Conservation (phyloP, 805 yeast species). For the Grigorovia humatica region DNA sequence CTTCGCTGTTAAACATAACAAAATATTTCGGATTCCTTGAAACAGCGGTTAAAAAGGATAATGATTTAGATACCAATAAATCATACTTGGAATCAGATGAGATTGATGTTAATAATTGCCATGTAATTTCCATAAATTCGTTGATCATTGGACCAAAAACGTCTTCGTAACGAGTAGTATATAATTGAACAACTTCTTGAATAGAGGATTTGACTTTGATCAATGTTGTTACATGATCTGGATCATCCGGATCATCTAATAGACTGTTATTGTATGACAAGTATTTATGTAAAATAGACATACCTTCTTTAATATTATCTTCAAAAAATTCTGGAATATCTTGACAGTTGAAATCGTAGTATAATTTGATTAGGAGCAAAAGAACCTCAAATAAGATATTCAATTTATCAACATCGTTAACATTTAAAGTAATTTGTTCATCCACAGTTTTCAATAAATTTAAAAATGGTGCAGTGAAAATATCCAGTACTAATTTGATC, state of each 20-base stretch:
- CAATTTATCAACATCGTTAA: constrained; percentile 40
- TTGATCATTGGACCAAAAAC: constrained; percentile 73
- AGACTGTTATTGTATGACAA: constrained; percentile 48
- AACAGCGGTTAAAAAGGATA: constrained; percentile 74
- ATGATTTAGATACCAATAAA: constrained; percentile 67
- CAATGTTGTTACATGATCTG: constrained; percentile 57
- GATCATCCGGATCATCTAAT: constrained; percentile 43
- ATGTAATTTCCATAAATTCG: constrained; percentile 68
- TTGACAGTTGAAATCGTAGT: constrained; percentile 91
- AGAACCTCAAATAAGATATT: constrained; percentile 57
- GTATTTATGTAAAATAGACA: constrained; percentile 76
- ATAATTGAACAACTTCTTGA: constrained; percentile 74
- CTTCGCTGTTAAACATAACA: constrained; percentile 51
- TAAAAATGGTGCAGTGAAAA: constrained; percentile 73
- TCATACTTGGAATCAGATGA: constrained; percentile 74
- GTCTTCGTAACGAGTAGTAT: constrained; percentile 86
- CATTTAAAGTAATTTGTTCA: constrained; percentile 41
- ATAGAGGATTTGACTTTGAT: constrained; percentile 71
- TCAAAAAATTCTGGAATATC: constrained; percentile 98
- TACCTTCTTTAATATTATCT: constrained; percentile 68
- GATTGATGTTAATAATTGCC: constrained; percentile 61
- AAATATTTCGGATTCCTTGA: constrained; percentile 59
- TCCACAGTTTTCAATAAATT: constrained; percentile 61
- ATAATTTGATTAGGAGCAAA: constrained; percentile 64
- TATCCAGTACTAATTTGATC: constrained; percentile 75